A percentile compares a stretch with the other conserved stretches of the same genome.
These are phyloP conservation scores for Colletotrichum shisoi DNA, from an alignment of 2,329 filamentous ascomycete genomes.

Conservation along the genomic window DNA sequence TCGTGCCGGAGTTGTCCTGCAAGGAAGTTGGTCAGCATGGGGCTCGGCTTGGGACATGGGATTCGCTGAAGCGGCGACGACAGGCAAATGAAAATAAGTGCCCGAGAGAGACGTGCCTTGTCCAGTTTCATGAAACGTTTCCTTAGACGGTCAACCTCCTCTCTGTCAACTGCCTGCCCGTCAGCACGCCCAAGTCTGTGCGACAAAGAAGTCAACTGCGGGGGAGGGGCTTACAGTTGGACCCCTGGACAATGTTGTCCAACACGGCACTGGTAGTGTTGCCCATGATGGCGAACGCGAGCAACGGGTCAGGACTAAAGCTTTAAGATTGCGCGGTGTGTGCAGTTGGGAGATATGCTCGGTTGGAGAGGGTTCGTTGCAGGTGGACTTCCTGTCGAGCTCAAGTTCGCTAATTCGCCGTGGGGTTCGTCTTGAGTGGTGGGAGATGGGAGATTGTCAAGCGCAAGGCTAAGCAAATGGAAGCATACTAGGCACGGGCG, in stretches of 20 bases:
- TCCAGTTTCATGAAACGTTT: constrained; percentile 99
- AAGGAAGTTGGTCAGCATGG: constrained; percentile 26
- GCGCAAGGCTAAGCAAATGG: constrained; percentile 15
- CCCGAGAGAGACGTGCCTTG: constrained; percentile 68
- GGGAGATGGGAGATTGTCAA: constrained; percentile 24
- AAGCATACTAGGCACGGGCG: constrained; percentile 7
- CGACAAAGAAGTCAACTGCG: constrained; percentile 38
- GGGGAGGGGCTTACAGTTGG: constrained; percentile 75
- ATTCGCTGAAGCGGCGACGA: background rate
- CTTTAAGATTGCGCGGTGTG: constrained; percentile 10
- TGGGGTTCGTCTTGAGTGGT: constrained; percentile 24
- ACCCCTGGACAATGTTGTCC: constrained; percentile 94
- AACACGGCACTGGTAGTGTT: constrained; percentile 78
- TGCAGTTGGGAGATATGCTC: background rate
- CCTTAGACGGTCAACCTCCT: constrained; percentile 92
- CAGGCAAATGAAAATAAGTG: background rate
- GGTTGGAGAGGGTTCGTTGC: constrained; percentile 12
- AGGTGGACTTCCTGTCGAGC: constrained; percentile 26
- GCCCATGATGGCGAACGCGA: constrained; percentile 60
- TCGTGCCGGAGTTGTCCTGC: constrained; percentile 96
- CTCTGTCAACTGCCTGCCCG: constrained; percentile 78
- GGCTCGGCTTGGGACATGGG: background rate
- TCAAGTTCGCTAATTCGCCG: constrained; percentile 29
- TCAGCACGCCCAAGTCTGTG: constrained; percentile 34
- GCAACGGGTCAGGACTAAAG: constrained; percentile 21